Evolutionary conservation across 2,329 filamentous ascomycete species (phyloP), one percentile per base, ranked within the genome.

Genomic region (Truncatella angustata): DNA sequence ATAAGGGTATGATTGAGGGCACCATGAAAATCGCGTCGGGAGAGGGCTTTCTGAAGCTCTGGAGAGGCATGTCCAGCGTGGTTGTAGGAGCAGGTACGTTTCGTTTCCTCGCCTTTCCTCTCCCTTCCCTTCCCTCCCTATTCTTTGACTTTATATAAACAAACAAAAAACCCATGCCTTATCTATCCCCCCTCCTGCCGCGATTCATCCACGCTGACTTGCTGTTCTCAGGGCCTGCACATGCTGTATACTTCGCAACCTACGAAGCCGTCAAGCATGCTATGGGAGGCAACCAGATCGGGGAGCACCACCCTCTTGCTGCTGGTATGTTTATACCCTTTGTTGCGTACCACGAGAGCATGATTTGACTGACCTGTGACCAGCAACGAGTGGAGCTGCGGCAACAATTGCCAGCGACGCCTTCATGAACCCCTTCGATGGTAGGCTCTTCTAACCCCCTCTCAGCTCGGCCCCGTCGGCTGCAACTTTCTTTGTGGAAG

Each of bases 391-490:
- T 67, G 94, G 94, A 72, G 93, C 94, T 55, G 90, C 90, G 63
- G 94, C 94, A 58, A 97, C 94, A 6, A 97, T 97, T 69, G 90
- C 93, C 32, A 97, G 92, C 70, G 94, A 99, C 77, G 94, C 94
- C 50, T 84, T 99, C 60, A 99, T 99, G 94, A 99, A 97, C 68
- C 94, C 94, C 20, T 99, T 99, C 69, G 94, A 99, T 75, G 91
- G 91, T 96, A 81, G 64, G 83, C 67, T 26, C 10, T 14, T n/a
- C 6, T 32, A 28, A 16, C 12, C 12, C 11, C 9, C 30, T 21
- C 24, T 5, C 18, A n/a, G 10, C 21, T 11, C 32, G 18, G 6
- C 23, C n/a, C 26, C 23, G 28, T 18, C 28, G 24, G 40, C n/a
- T 30, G 45, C n/a, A n/a, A n/a, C n/a, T n/a, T n/a, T n/a, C n/a